These are phyloP conservation scores for Suillus weaverae DNA, from an alignment of 768 basidiomycete species.

Conservation along the genomic window DNA sequence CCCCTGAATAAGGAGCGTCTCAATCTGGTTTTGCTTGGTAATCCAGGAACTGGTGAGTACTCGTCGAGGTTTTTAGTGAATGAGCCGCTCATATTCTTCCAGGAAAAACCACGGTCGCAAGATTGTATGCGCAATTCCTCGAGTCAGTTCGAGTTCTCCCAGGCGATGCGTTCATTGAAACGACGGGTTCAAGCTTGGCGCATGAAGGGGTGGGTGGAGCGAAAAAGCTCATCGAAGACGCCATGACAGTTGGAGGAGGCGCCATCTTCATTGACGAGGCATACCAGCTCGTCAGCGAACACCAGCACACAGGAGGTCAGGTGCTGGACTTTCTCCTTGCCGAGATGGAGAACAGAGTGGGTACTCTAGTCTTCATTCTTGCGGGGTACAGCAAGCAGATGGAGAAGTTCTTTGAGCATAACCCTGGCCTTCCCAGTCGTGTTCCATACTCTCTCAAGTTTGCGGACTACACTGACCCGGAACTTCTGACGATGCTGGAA, in stretches of 20 bases:
- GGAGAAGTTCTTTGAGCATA: slow-evolving; percentile 78
- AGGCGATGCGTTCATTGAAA: slow-evolving; percentile 56
- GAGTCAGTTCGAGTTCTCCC: slow-evolving; percentile 55
- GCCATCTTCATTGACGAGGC: slow-evolving; percentile 72
- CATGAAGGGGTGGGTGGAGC: slow-evolving; percentile 54
- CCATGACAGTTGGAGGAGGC: slow-evolving; percentile 57
- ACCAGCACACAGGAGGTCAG: slow-evolving; percentile 50
- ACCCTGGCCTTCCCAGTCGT: slow-evolving; percentile 68
- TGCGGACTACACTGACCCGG: slow-evolving; percentile 57
- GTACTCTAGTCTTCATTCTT: slow-evolving; percentile 64
- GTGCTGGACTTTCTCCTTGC: slow-evolving; percentile 71
- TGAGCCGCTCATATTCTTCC: not conserved
- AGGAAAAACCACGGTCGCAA: slow-evolving; percentile 74
- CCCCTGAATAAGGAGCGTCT: slow-evolving; percentile 57
- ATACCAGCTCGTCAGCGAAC: slow-evolving; percentile 56
- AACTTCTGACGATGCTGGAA: slow-evolving; percentile 57
- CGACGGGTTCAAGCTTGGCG: slow-evolving; percentile 59
- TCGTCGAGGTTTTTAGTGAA: not conserved
- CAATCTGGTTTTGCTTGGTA: slow-evolving; percentile 64
- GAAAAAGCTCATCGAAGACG: slow-evolving; percentile 48
- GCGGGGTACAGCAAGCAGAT: slow-evolving; percentile 73
- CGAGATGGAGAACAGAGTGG: slow-evolving; percentile 73
- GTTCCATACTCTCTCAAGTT: slow-evolving; percentile 63
- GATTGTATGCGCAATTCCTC: slow-evolving; percentile 62
- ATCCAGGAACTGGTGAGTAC: slow-evolving; percentile 68